These are phyloP conservation scores for Cystofilobasidium bisporidii DNA, from an alignment of 768 basidiomycete species.

Conservation along the genomic window DNA sequence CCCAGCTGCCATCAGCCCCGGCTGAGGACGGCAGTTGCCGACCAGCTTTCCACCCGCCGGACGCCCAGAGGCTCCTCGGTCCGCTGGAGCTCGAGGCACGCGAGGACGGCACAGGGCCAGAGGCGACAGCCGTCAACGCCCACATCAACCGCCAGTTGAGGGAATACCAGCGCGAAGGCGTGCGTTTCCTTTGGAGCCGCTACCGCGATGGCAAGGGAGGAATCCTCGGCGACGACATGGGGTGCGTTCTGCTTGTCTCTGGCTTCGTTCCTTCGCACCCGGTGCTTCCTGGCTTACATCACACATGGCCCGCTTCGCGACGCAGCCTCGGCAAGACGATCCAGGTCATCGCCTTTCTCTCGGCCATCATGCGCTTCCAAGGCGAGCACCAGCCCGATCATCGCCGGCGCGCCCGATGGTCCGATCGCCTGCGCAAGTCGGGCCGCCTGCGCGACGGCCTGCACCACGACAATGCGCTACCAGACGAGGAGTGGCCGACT, in stretches of 20 bases:
- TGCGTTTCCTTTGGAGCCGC: conserved; percentile 65
- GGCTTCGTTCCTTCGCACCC: no score
- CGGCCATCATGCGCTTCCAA: conserved; percentile 79
- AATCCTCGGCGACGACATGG: conserved; percentile 94
- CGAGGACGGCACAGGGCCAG: background rate
- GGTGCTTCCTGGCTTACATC: background rate
- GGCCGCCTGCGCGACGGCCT: conserved; percentile 1
- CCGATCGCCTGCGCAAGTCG: background rate
- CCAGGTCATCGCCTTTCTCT: conserved; percentile 74
- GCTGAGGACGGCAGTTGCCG: background rate
- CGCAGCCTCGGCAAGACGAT: conserved; percentile 71
- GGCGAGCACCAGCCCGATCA: conserved; percentile 41
- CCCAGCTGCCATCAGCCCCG: background rate
- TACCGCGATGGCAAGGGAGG: conserved; percentile 64
- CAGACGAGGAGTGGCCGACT: conserved; percentile 48
- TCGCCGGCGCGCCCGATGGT: background rate
- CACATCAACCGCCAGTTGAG: conserved; percentile 74
- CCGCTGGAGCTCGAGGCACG: background rate
- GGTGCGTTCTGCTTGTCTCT: conserved; percentile 48
- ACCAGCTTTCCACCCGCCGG: background rate
- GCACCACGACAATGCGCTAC: background rate
- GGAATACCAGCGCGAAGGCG: conserved; percentile 80
- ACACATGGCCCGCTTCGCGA: background rate
- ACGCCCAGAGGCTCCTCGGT: background rate
- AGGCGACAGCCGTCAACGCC: background rate